phyloP scores from a whole-genome alignment of 73 alveolate species.

The Loxodes magnus region DNA sequence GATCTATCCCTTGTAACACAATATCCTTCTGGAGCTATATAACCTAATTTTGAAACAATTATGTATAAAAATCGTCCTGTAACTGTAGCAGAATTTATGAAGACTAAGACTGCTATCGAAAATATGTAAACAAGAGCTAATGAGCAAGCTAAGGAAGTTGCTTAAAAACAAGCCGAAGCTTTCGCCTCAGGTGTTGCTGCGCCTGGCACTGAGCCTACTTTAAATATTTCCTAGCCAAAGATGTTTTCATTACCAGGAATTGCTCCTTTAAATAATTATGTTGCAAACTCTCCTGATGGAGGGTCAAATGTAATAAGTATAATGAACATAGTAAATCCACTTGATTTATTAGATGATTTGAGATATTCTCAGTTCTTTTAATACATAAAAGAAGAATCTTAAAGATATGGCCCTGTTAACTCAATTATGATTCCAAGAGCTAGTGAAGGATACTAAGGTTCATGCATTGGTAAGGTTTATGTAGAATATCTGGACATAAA shows the following conservation, averaged over 20 bases:
- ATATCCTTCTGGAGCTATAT: slow-evolving; percentile 9
- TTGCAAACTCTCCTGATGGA: slow-evolving; percentile 9
- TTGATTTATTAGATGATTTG: neutral
- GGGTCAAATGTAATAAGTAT: neutral
- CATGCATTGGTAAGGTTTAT: slow-evolving; percentile 12
- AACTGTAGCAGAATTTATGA: slow-evolving; percentile 12
- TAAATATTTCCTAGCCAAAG: slow-evolving; percentile 5
- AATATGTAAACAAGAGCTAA: slow-evolving; percentile 6
- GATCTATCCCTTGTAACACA: slow-evolving; percentile 12
- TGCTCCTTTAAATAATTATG: neutral
- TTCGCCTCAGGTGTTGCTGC: slow-evolving; percentile 14
- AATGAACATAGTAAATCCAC: slow-evolving; percentile 2
- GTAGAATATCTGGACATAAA: slow-evolving; percentile 10
- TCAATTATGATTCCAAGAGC: slow-evolving; percentile 6
- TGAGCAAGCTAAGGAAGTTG: slow-evolving; percentile 12
- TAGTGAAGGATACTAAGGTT: slow-evolving; percentile 12
- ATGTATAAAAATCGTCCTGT: slow-evolving; percentile 10
- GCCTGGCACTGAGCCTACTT: slow-evolving; percentile 5
- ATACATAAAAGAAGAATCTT: slow-evolving; percentile 2
- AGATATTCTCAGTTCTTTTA: neutral
- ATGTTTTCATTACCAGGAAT: slow-evolving; percentile 10
- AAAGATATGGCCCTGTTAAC: slow-evolving; percentile 7
- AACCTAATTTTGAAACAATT: slow-evolving; percentile 12
- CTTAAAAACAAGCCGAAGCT: neutral
- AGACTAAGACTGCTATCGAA: slow-evolving; percentile 9